A percentile compares a stretch with the other conserved stretches of the same genome.
Evolutionary conservation across 1,284 basidiomycete species (phyloP).

Genomic region (Ceratobasidium sp.): DNA sequence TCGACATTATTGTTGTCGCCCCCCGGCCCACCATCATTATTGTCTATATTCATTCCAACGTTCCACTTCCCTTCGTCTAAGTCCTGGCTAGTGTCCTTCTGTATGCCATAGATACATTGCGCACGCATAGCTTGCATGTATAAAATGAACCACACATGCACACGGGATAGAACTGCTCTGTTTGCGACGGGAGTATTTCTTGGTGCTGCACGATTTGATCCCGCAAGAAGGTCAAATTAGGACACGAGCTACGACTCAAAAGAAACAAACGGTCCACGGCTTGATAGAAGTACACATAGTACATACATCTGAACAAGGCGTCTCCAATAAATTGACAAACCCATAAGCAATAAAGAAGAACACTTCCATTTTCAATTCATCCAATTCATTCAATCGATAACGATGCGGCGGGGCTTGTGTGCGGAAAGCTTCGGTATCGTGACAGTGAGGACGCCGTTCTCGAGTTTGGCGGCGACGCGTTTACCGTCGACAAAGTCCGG

Average conservation of each 20-base stretch:
- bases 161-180: background rate
- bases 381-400: conserved; percentile 33
- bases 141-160: conserved; percentile 17
- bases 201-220: conserved; percentile 15
- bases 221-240: conserved; percentile 24
- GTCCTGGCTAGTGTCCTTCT: background rate
- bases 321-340: conserved; percentile 13
- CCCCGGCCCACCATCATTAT: background rate
- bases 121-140: conserved; percentile 8
- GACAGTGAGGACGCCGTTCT: conserved; percentile 45
- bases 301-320: conserved; percentile 36
- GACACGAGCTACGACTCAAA: conserved; percentile 10
- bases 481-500: conserved; percentile 42
- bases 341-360: conserved; percentile 12
- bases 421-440: conserved; percentile 44
- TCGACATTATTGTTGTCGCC: background rate
- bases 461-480: conserved; percentile 42
- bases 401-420: conserved; percentile 38
- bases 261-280: conserved; percentile 21
- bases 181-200: background rate
- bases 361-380: conserved; percentile 22
- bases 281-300: conserved; percentile 32
- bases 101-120: conserved; percentile 18
- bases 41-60: background rate
- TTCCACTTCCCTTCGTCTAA: conserved; percentile 5